phyloP scores from a whole-genome alignment of 2,329 filamentous ascomycete genomes.

The Penicillium oxalicum region DNA sequence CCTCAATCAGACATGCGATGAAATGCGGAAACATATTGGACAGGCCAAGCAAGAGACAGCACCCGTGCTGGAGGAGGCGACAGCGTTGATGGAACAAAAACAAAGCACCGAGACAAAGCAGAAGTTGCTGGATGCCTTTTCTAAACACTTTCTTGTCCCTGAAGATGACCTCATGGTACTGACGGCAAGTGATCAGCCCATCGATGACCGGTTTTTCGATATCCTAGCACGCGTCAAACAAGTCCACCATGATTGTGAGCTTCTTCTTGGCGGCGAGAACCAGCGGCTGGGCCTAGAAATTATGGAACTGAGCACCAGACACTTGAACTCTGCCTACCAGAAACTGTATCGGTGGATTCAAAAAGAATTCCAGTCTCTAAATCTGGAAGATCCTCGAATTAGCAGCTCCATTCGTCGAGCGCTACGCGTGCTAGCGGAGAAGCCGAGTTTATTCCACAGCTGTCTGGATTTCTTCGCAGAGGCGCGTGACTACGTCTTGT shows the following conservation, averaged over 20 bases:
- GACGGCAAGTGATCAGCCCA: slow-evolving; percentile 71
- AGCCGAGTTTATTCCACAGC: slow-evolving; percentile 84
- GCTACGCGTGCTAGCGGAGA: slow-evolving; percentile 78
- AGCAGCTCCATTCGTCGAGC: slow-evolving; percentile 76
- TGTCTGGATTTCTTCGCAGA: slow-evolving; percentile 92
- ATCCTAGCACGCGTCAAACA: slow-evolving; percentile 73
- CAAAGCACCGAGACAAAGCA: slow-evolving; percentile 73
- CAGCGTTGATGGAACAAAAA: slow-evolving; percentile 65
- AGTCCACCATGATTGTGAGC: slow-evolving; percentile 81
- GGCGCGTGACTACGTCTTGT: slow-evolving; percentile 76
- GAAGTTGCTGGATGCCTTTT: slow-evolving; percentile 69
- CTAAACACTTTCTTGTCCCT: slow-evolving; percentile 73
- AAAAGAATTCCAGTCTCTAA: slow-evolving; percentile 82
- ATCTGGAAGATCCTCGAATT: slow-evolving; percentile 91
- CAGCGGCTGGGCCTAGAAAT: slow-evolving; percentile 83
- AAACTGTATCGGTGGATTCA: slow-evolving; percentile 96
- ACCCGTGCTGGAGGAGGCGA: slow-evolving; percentile 71
- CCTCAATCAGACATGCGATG: slow-evolving; percentile 71
- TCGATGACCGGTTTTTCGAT: slow-evolving; percentile 79
- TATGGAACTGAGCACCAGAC: slow-evolving; percentile 82
- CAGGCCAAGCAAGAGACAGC: slow-evolving; percentile 69
- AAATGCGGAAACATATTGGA: slow-evolving; percentile 71
- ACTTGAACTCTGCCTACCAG: slow-evolving; percentile 84
- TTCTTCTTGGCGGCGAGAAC: slow-evolving; percentile 82
- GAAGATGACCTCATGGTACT: slow-evolving; percentile 72